Evolutionary conservation across 2,329 filamentous ascomycete genomes (phyloP).

Genomic region (Macrophomina tecta): DNA sequence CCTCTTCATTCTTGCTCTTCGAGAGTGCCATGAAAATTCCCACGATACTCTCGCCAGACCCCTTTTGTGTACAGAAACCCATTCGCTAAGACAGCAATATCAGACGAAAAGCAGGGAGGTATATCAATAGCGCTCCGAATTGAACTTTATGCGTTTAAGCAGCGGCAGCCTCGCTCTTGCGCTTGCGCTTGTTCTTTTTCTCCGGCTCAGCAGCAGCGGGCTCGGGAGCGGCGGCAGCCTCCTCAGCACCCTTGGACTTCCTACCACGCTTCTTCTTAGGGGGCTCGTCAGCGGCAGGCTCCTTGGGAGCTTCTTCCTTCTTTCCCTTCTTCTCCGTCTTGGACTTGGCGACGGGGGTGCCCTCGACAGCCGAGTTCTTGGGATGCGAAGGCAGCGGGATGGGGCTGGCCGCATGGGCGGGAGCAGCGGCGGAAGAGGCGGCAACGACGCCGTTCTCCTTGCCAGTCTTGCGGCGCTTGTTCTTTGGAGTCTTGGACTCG

Average conservation of each 20-base stretch:
- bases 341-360: constrained; percentile 8
- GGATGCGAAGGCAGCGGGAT: constrained; percentile 22
- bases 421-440: constrained; percentile 16
- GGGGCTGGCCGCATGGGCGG: constrained; percentile 17
- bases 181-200: constrained; percentile 29
- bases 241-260: constrained; percentile 26
- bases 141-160: not conserved
- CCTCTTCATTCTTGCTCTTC: not conserved
- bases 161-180: constrained; percentile 20
- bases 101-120: not conserved
- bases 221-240: not conserved
- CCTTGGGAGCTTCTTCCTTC: constrained; percentile 19
- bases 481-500: constrained; percentile 27
- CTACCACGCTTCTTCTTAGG: constrained; percentile 27
- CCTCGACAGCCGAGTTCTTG: constrained; percentile 9
- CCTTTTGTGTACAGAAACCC: not conserved
- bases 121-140: not conserved
- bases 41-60: not conserved
- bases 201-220: constrained; percentile 19
- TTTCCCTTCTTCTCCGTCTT: constrained; percentile 18
- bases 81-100: constrained; percentile 7
- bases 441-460: constrained; percentile 24
- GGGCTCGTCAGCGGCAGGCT: constrained; percentile 7
- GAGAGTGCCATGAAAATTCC: not conserved
- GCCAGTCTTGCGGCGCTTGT: constrained; percentile 28